Conservation (phyloP, 83 land plant species). For the Picea abies region DNA sequence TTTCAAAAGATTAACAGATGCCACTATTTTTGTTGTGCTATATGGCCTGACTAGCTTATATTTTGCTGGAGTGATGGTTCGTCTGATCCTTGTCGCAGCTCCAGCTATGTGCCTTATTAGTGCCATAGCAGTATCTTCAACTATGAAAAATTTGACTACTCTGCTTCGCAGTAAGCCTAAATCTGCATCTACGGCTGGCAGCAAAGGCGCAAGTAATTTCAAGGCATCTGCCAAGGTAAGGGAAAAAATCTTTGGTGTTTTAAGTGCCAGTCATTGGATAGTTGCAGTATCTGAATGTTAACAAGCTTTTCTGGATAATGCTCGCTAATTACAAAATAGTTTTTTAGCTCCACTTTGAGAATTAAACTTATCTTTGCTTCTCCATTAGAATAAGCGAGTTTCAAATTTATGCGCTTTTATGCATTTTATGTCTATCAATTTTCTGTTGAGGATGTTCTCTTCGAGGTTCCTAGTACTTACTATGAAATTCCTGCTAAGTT, state of each 20-base stretch:
- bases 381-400: too few relatives aligned
- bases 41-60: slow-evolving; percentile 99
- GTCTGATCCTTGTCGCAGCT: slow-evolving; percentile 95
- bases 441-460: too few relatives aligned
- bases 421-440: too few relatives aligned
- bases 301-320: neutral
- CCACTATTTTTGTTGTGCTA: slow-evolving; percentile 91
- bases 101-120: slow-evolving; percentile 98
- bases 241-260: neutral
- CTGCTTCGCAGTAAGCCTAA: slow-evolving; percentile 69
- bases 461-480: too few relatives aligned
- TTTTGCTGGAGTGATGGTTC: slow-evolving; percentile 99
- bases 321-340: neutral
- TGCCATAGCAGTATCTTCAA: slow-evolving; percentile 96
- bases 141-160: slow-evolving; percentile 74
- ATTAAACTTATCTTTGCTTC: too few relatives aligned
- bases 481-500: too few relatives aligned
- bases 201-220: slow-evolving; percentile 47
- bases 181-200: slow-evolving; percentile 39
- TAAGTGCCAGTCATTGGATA: neutral
- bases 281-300: neutral
- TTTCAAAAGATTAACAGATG: slow-evolving; percentile 94
- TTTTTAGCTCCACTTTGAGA: neutral
- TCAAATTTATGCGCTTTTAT: too few relatives aligned
- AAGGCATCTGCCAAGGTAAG: slow-evolving; percentile 80